A percentile compares a stretch with the other conserved stretches of the same genome.
phyloP scores from a whole-genome alignment of 1,139 yeast genomes.

The Pichia sp. region DNA sequence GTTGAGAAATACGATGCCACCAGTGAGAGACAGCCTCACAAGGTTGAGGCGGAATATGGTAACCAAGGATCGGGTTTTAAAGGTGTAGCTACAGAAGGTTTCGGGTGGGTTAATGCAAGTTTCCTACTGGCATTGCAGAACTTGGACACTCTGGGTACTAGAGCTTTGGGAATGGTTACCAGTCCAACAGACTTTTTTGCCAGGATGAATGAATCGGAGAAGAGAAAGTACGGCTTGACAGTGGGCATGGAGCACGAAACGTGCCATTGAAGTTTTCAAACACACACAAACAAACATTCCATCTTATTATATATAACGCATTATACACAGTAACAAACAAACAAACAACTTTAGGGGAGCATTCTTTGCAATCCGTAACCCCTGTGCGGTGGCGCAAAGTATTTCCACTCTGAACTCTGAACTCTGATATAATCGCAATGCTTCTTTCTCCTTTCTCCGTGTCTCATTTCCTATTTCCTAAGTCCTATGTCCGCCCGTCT shows the following conservation, averaged over 20 bases:
- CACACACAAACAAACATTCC: too few species aligned
- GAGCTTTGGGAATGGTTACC: constrained; percentile 79
- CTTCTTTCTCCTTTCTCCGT: too few species aligned
- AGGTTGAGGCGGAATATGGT: constrained; percentile 94
- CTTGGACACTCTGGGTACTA: constrained; percentile 58
- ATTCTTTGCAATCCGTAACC: too few species aligned
- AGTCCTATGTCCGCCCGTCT: too few species aligned
- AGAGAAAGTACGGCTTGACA: constrained; percentile 33
- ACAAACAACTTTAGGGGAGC: neutral
- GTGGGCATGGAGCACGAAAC: too few species aligned
- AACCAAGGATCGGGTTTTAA: constrained; percentile 91
- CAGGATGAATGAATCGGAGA: constrained; percentile 41
- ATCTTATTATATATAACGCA: neutral
- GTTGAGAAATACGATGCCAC: constrained; percentile 95
- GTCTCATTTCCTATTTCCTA: too few species aligned
- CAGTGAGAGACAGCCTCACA: constrained; percentile 75
- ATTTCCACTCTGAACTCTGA: too few species aligned
- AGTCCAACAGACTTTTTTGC: constrained; percentile 67
- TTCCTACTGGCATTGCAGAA: constrained; percentile 68
- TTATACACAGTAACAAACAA: too few species aligned
- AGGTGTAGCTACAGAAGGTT: constrained; percentile 94
- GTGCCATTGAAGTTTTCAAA: too few species aligned
- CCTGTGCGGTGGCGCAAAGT: too few species aligned
- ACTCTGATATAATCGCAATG: too few species aligned
- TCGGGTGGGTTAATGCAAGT: constrained; percentile 95